A percentile compares a stretch with the other conserved stretches of the same genome.
Conservation (phyloP, 805 yeast species). For the Brettanomyces anomalus region DNA sequence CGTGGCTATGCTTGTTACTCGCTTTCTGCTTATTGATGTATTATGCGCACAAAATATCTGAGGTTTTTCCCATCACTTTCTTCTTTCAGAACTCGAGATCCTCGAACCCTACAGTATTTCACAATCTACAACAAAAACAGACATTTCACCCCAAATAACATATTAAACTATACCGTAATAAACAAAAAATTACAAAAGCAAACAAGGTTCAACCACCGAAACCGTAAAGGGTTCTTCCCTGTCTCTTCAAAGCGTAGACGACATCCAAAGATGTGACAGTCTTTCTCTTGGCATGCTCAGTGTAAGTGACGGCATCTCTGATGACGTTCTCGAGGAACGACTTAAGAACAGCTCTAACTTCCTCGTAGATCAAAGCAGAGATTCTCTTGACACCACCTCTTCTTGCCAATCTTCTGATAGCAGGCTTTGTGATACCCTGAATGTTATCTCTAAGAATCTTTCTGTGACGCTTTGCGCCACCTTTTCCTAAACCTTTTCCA, state of each 20-base stretch:
- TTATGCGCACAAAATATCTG: no score
- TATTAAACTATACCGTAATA: no score
- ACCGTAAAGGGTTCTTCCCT: slow-evolving; percentile 99
- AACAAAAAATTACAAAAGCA: no score
- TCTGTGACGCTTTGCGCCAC: slow-evolving; percentile 99
- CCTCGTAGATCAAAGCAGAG: slow-evolving; percentile 97
- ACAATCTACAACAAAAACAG: no score
- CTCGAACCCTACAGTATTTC: no score
- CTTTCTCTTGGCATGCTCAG: slow-evolving; percentile 99
- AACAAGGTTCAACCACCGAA: slow-evolving; percentile 80
- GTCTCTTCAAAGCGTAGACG: slow-evolving; percentile 99
- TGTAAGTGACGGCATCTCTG: slow-evolving; percentile 98
- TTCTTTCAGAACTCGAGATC: no score
- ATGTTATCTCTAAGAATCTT: slow-evolving; percentile 98
- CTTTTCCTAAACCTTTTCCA: slow-evolving; percentile 99
- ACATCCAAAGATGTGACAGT: slow-evolving; percentile 98
- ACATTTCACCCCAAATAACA: no score
- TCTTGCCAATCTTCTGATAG: slow-evolving; percentile 99
- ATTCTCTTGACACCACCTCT: slow-evolving; percentile 99
- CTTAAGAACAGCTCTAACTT: slow-evolving; percentile 94
- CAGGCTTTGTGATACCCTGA: slow-evolving; percentile 99
- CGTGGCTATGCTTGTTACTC: no score
- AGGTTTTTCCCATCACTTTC: no score
- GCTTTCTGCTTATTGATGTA: no score
- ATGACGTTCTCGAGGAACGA: slow-evolving; percentile 94